Evolutionary conservation across 495 filamentous ascomycete genomes (phyloP).

Genomic region (Thozetella sp.): DNA sequence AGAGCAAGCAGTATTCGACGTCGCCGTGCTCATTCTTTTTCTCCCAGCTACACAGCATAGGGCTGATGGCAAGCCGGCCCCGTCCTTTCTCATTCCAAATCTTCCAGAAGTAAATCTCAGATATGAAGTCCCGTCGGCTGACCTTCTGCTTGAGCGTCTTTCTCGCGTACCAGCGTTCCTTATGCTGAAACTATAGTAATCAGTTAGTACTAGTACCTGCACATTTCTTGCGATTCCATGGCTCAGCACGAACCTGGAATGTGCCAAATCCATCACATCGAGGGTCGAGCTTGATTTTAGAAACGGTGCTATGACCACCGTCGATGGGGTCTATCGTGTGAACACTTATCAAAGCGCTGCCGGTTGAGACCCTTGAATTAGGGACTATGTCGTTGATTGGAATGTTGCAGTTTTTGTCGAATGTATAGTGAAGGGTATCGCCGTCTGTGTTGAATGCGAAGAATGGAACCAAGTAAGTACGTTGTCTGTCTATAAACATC

Average conservation of each 20-base stretch:
- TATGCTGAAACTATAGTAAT: neutral
- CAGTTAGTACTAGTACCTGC: neutral
- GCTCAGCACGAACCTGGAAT: neutral
- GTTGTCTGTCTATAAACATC: neutral
- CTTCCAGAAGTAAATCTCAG: neutral
- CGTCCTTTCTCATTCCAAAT: slow-evolving; percentile 1
- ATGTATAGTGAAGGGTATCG: neutral
- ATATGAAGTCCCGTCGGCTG: neutral
- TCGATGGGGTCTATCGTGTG: neutral
- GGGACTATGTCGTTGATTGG: neutral
- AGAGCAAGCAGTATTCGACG: neutral
- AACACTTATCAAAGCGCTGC: neutral
- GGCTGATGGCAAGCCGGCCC: neutral
- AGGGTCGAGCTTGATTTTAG: neutral
- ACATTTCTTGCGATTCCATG: neutral
- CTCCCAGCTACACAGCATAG: neutral
- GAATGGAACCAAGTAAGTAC: neutral
- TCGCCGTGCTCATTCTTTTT: neutral
- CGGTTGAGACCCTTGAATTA: neutral
- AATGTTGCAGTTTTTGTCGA: neutral
- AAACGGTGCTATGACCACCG: neutral
- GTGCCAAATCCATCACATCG: neutral
- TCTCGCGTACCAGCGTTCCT: neutral
- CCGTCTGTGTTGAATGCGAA: neutral
- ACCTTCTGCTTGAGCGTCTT: neutral